Base-by-base conservation (phyloP, 441 rosid genomes). In the Mallotus repandus region DNA sequence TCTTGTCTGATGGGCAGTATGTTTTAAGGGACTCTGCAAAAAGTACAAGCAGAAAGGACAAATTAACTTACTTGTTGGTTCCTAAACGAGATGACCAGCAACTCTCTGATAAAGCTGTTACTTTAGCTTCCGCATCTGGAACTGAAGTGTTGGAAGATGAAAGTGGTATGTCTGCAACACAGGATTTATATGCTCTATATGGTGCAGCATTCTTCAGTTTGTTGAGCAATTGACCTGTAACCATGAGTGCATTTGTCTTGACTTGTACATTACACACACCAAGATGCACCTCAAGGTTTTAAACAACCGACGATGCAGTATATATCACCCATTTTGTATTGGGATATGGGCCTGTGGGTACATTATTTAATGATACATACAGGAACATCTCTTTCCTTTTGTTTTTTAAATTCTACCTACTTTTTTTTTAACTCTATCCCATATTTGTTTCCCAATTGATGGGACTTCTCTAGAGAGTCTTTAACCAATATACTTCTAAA, bases 81-180 rank as follows among this genome's bases (percentile, higher is more conserved):
- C 67, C 89, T 63, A 89, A 80, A 76, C 80, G 76, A 73, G 90
- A 87, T 81, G 89, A 83, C 57, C 84, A 70, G 35, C 85, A 74
- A 55, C 69, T 63, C 80, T 74, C 87, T 66, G 89, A 81, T 48
- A 87, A 84, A 74, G 72, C 79, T 76, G 69, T 63, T 63, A 10
- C 74, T 55, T 72, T 79, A 66, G 73, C 67, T 67, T 72, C 85
- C 72, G 78, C 85, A 68, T 50, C 77, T 76, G 88, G 86, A 79
- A 65, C 71, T 74, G 89, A 79, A 78, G 73, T 58, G 12, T 68
- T 75, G 64, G 87, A 84, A 67, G 84, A 85, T 77, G 86, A 81
- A 74, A 83, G 74, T 73, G 91, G 92, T 89, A 83, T 63, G 81
- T 57, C 29, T 38, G 6, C 16, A 43, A 29, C 63, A 14, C 12